phyloP scores from a whole-genome alignment of 305 asterid genomes.

The Stenogyne calaminthoides region DNA sequence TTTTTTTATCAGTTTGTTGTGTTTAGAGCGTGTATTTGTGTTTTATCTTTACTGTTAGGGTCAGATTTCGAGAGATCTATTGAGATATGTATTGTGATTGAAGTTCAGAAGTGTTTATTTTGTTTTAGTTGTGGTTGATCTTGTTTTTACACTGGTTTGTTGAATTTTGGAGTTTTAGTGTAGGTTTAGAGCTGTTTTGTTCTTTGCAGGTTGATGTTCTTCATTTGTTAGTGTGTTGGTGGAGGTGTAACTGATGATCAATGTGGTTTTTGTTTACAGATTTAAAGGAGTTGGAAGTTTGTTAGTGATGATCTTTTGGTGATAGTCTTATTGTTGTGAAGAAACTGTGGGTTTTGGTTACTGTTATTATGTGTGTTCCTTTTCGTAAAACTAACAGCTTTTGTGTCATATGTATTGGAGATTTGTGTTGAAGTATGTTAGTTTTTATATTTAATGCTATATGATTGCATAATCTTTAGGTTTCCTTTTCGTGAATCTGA shows the following conservation, averaged over 20 bases:
- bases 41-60: conserved; percentile 25
- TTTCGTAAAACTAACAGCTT: not conserved
- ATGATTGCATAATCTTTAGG: not conserved
- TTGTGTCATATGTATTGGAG: conserved; percentile 10
- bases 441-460: conserved; percentile 5
- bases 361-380: conserved; percentile 3
- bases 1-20: conserved; percentile 17
- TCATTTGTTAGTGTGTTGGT: conserved; percentile 11
- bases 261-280: conserved; percentile 19
- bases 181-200: not conserved
- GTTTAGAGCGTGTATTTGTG: conserved; percentile 11
- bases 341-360: conserved; percentile 11
- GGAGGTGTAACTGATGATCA: conserved; percentile 26
- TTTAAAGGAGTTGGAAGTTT: conserved; percentile 7
- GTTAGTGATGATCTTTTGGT: not conserved
- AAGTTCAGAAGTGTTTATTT: conserved; percentile 25
- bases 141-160: conserved; percentile 27
- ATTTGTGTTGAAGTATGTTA: conserved; percentile 8
- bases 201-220: conserved; percentile 11
- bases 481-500: not conserved
- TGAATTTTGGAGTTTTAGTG: conserved; percentile 18
- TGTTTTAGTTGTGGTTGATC: conserved; percentile 18
- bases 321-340: conserved; percentile 7
- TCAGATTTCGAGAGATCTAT: conserved; percentile 58
- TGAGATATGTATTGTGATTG: conserved; percentile 35